Evolutionary conservation across 164 flowering plant species (phyloP), one percentile per base, ranked within the genome.

Genomic region (Macadamia tetraphylla): DNA sequence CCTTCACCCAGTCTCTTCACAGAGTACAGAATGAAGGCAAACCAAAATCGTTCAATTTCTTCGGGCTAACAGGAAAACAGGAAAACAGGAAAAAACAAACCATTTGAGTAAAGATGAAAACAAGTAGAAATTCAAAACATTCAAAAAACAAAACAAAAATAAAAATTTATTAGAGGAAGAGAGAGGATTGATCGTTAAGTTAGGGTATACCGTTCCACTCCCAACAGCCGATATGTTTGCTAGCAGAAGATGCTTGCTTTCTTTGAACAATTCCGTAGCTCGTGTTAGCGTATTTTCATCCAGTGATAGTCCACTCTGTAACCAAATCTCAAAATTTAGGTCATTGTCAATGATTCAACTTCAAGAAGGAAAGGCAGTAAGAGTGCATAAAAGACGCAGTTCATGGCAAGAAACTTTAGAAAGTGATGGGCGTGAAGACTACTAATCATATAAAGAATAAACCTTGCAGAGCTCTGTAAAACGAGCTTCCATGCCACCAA

Each of bases 41-140:
- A 88, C 98, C 95, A 90, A 70, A 71, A 85, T 56, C 88, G 75
- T 64, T 92, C 98, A 29, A 81, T 82, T 79, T 94, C 97, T 69
- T 88, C 97, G 0, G 81, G 83, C 99, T 93, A 82, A 67, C 3
- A 63, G 18, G 35, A 68, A 46, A 17, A 65, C 2, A 53, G 14
- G 30, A 17, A 68, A 48, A 52, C 51, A 23, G 23, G 23, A 23
- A 23, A 23, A 23, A 23, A 23, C 53, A 52, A 49, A 29, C 29
- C 13, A 43, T 49, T 40, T 5, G 62, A 11, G 9, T 48, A 9
- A 3, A 14, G 17, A 23, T 23, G 14, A 67, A 8, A n/a, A 35
- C 44, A 35, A 35, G 5, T 35, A 35, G 40, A 35, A 35, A 2
- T 35, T 35, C 5, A 35, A 35, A 35, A 35, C 40, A 35, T 35